Evolutionary conservation across 2,329 filamentous ascomycete species (phyloP).

Genomic region (Tolypocladium nubicola): DNA sequence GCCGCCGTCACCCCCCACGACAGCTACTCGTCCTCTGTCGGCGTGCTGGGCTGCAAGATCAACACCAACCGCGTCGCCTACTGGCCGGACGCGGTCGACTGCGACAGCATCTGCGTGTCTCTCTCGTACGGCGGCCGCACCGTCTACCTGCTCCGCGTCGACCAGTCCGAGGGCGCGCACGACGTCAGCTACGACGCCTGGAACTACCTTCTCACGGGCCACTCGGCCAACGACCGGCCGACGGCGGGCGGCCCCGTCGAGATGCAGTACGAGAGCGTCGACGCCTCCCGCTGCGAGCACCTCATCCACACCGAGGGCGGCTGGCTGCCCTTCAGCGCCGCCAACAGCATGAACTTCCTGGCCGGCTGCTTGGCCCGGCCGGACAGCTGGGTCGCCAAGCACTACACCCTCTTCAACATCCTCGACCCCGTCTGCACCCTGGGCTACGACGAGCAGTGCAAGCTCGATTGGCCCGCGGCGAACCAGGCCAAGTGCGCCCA

Average conservation of each 20-base stretch:
- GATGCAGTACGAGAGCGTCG: slow-evolving; percentile 35
- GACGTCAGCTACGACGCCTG: slow-evolving; percentile 53
- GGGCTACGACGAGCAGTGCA: slow-evolving; percentile 35
- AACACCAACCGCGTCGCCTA: slow-evolving; percentile 51
- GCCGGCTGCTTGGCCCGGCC: slow-evolving; percentile 28
- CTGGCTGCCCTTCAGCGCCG: slow-evolving; percentile 31
- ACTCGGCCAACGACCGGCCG: slow-evolving; percentile 33
- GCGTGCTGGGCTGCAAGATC: slow-evolving; percentile 51
- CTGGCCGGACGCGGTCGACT: slow-evolving; percentile 45
- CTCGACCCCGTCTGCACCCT: slow-evolving; percentile 34
- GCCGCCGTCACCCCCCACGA: slow-evolving; percentile 42
- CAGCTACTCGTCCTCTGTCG: slow-evolving; percentile 45
- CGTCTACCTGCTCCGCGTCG: slow-evolving; percentile 48
- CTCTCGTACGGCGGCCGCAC: slow-evolving; percentile 36
- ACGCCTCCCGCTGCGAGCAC: slow-evolving; percentile 31
- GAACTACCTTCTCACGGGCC: slow-evolving; percentile 45
- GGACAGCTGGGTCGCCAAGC: slow-evolving; percentile 34
- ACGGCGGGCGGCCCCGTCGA: slow-evolving; percentile 34
- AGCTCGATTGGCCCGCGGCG: slow-evolving; percentile 27
- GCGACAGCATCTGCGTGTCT: slow-evolving; percentile 44
- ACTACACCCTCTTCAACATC: slow-evolving; percentile 41
- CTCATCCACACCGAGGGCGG: slow-evolving; percentile 33
- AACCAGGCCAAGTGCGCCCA: slow-evolving; percentile 36
- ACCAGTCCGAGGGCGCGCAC: slow-evolving; percentile 44
- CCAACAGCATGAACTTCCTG: slow-evolving; percentile 45